Conservation (phyloP, 495 filamentous ascomycete species). For the Aspergillus wentii region DNA sequence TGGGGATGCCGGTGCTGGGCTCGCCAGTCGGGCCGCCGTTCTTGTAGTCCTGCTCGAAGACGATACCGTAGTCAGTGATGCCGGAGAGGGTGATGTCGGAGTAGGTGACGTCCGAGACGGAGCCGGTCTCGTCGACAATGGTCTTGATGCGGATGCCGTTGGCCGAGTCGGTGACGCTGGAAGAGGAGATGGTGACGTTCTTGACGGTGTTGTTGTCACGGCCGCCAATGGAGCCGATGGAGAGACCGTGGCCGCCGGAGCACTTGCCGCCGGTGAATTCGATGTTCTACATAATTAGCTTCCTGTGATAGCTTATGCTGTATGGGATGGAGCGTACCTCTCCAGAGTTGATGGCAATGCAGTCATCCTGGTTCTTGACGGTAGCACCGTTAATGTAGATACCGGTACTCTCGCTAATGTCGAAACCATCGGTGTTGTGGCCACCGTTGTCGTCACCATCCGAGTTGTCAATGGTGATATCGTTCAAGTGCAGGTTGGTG, state of each 20-base stretch:
- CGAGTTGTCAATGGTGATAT: slow-evolving; percentile 57
- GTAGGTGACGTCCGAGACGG: slow-evolving; percentile 37
- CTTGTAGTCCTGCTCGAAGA: slow-evolving; percentile 45
- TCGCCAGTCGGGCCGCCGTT: slow-evolving; percentile 42
- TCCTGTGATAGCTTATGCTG: neutral
- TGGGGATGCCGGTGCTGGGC: slow-evolving; percentile 39
- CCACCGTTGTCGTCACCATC: slow-evolving; percentile 47
- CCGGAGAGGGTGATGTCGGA: slow-evolving; percentile 34
- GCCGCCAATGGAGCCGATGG: slow-evolving; percentile 45
- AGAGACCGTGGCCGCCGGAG: slow-evolving; percentile 42
- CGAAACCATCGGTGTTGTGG: slow-evolving; percentile 67
- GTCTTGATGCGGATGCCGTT: slow-evolving; percentile 46
- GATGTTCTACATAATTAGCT: neutral
- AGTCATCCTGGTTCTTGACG: slow-evolving; percentile 60
- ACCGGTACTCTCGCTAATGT: slow-evolving; percentile 46
- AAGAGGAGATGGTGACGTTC: slow-evolving; percentile 33
- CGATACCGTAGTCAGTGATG: slow-evolving; percentile 43
- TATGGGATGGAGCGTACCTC: too few relatives aligned
- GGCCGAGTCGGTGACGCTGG: slow-evolving; percentile 19
- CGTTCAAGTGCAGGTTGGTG: slow-evolving; percentile 41
- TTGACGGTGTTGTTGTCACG: slow-evolving; percentile 43
- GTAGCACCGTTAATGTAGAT: slow-evolving; percentile 51
- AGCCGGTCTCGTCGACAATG: slow-evolving; percentile 36
- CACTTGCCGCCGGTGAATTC: slow-evolving; percentile 19
- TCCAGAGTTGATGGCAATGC: slow-evolving; percentile 49